Evolutionary conservation across 371 early-diverging fungal genomes (phyloP).

Genomic region (Thermomucor indicae-seudaticae): DNA sequence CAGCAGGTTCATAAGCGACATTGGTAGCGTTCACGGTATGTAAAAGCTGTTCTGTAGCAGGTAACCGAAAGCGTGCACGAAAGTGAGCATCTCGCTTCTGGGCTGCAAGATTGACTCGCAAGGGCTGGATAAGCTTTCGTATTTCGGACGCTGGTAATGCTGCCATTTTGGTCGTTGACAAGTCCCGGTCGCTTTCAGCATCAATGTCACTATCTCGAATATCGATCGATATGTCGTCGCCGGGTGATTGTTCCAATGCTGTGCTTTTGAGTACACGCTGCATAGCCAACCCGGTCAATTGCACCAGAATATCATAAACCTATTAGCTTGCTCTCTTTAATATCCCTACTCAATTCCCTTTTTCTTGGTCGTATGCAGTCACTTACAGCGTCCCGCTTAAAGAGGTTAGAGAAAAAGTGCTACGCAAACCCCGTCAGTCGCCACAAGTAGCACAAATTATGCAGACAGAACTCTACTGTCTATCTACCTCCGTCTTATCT

Average conservation of each 20-base stretch:
- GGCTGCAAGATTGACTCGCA: constrained; percentile 53
- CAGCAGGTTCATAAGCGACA: too few relatives aligned
- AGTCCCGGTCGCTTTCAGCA: constrained; percentile 20
- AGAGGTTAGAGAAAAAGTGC: constrained; percentile 92
- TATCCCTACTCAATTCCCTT: too few relatives aligned
- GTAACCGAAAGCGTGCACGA: constrained; percentile 70
- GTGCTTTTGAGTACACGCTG: constrained; percentile 82
- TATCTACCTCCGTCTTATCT: constrained; percentile 70
- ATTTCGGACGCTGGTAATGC: constrained; percentile 23
- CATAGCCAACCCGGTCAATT: constrained; percentile 85
- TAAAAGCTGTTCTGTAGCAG: constrained; percentile 59
- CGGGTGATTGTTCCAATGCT: constrained; percentile 65
- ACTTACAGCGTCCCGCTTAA: constrained; percentile 81
- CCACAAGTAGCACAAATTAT: too few relatives aligned
- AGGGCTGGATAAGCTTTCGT: constrained; percentile 45
- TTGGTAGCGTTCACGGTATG: constrained; percentile 50
- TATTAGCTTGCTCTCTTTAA: constrained; percentile 10
- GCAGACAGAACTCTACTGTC: not conserved
- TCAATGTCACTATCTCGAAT: constrained; percentile 34
- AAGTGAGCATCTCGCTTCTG: constrained; percentile 81
- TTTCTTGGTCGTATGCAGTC: not conserved
- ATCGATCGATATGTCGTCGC: constrained; percentile 44
- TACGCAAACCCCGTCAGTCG: constrained; percentile 10
- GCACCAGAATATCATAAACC: constrained; percentile 88
- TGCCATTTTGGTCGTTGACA: constrained; percentile 8